Conservation (phyloP, 2,329 filamentous ascomycete genomes). For the Neurospora crassa region DNA sequence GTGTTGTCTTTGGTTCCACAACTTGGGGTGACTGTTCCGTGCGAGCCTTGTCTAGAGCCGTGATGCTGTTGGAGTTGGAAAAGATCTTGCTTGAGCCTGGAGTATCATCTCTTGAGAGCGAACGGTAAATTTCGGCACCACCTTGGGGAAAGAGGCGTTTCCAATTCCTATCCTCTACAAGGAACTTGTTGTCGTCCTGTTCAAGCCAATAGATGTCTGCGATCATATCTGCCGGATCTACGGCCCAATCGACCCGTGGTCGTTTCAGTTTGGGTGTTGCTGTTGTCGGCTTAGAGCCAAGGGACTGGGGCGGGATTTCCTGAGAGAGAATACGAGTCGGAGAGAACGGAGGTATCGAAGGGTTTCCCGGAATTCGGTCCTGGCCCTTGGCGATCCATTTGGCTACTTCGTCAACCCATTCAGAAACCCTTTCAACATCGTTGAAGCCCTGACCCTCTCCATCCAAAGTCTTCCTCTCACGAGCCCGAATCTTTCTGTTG, state of each 20-base stretch:
- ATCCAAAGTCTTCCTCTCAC: conserved; percentile 67
- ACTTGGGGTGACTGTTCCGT: conserved; percentile 15
- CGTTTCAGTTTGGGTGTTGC: conserved; percentile 51
- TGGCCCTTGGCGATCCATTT: conserved; percentile 32
- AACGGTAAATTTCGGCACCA: conserved; percentile 17
- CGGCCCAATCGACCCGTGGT: conserved; percentile 74
- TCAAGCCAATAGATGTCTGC: conserved; percentile 90
- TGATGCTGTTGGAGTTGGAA: conserved; percentile 4
- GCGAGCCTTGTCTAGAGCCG: conserved; percentile 14
- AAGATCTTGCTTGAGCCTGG: conserved; percentile 13
- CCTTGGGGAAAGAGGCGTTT: conserved; percentile 55
- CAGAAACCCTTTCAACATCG: conserved; percentile 59
- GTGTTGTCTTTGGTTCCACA: conserved; percentile 4
- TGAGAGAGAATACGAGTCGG: conserved; percentile 34
- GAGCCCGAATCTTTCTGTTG: conserved; percentile 75
- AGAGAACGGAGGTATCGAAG: conserved; percentile 36
- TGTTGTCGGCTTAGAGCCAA: conserved; percentile 29
- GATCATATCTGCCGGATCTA: conserved; percentile 74
- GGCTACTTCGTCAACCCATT: conserved; percentile 67
- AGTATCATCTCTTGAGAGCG: conserved; percentile 20
- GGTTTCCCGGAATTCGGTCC: conserved; percentile 20
- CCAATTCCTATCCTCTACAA: conserved; percentile 74
- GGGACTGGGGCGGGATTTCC: conserved; percentile 33
- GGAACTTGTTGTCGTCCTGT: conserved; percentile 65
- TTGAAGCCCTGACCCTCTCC: conserved; percentile 68